phyloP scores from a whole-genome alignment of 1,284 basidiomycete species.

The Pseudozyma tsukubaensis region DNA sequence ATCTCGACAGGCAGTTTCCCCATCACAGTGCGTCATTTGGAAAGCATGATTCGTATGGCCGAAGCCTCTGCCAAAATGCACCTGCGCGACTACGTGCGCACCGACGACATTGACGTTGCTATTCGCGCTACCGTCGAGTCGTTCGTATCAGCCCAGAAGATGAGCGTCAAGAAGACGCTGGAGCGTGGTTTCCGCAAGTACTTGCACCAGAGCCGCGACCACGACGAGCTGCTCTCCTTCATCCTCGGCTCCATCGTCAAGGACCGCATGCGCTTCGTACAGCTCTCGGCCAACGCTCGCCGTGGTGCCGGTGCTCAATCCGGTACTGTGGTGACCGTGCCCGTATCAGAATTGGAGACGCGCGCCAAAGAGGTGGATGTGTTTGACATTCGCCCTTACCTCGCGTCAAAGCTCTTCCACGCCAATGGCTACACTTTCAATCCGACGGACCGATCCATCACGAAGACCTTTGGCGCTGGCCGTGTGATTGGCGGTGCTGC shows the following conservation, averaged over 20 bases:
- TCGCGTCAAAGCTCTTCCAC: constrained; percentile 84
- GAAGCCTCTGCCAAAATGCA: constrained; percentile 99
- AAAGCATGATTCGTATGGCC: constrained; percentile 99
- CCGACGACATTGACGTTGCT: constrained; percentile 96
- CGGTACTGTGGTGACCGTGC: constrained; percentile 54
- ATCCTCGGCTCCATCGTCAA: constrained; percentile 93
- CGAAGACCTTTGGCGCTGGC: constrained; percentile 58
- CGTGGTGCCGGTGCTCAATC: constrained; percentile 21
- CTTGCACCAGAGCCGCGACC: constrained; percentile 88
- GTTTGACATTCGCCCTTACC: constrained; percentile 86
- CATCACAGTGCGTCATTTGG: constrained; percentile 96
- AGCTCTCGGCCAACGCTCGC: constrained; percentile 64
- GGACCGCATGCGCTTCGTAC: constrained; percentile 83
- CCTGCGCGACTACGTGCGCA: constrained; percentile 91
- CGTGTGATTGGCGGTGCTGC: constrained; percentile 19
- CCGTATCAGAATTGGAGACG: constrained; percentile 70
- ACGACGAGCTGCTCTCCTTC: constrained; percentile 94
- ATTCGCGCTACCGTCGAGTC: constrained; percentile 94
- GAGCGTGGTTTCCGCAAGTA: constrained; percentile 95
- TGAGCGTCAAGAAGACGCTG: constrained; percentile 96
- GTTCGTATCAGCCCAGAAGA: constrained; percentile 96
- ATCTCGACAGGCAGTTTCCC: constrained; percentile 96
- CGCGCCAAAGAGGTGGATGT: constrained; percentile 90
- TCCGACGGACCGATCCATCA: constrained; percentile 55
- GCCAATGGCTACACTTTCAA: constrained; percentile 83